Base-by-base conservation (phyloP, 202 grass and related monocot species). In the Cymbopogon flexuosus region DNA sequence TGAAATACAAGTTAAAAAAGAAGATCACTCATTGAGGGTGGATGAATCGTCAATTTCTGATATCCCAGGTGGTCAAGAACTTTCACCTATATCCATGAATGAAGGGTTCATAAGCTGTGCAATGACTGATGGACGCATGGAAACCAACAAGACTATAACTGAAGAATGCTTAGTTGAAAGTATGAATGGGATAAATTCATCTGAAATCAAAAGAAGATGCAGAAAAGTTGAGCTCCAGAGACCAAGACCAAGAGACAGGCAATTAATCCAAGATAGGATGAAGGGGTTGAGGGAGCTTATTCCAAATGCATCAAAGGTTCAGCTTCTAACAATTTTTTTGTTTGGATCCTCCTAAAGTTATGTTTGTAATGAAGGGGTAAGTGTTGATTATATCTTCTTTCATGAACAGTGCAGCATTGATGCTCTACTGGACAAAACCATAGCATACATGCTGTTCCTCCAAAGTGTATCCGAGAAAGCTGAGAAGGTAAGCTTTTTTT, bases 391-490 rank as follows among this genome's bases (percentile, higher is more conserved):
- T 21, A 79, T 70, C 72, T 81, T 62, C 11, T 88, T 43, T 33
- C 7, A 62, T 86, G 81, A 79, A 86, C 84, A 97, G 93, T 93
- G 88, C 83, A 91, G 93, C 82, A 93, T 97, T 40, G 90, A 93
- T 79, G 60, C 81, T 30, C 89, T 97, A 51, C 66, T 96, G 70
- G 88, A 91, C 58, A 91, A 68, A 90, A 93, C 93, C 46, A 68
- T 91, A 49, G 77, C 79, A 37, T 88, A 93, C 51, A 89, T 96
- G 83, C 4, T 87, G 77, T 97, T 97, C 77, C 90, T 97, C 34
- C 75, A 83, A 57, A 79, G 74, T 65, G 72, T 97, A 78, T 89
- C 86, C 0, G 78, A 77, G 19, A 90, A 86, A 85, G 90, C 86
- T 72, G 84, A 97, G 36, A 93, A 84, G 57, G 73, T 97, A 73